A percentile compares a stretch with the other conserved stretches of the same genome.
These are phyloP conservation scores for Medicago truncatula DNA, from an alignment of 306 rosid genomes.

Conservation along the genomic window DNA sequence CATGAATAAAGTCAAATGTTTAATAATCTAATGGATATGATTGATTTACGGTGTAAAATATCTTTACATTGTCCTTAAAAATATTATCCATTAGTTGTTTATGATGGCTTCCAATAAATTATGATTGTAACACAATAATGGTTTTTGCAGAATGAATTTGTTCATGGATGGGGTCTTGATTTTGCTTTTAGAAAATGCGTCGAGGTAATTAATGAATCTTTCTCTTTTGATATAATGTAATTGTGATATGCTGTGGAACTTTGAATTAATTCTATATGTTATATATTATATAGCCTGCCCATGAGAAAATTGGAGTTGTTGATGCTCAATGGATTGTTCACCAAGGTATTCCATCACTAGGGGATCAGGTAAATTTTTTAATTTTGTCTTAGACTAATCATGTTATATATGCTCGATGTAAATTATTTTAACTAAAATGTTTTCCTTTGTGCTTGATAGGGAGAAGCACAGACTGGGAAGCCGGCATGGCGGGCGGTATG, in stretches of 20 bases:
- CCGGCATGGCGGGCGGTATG: constrained; percentile 92
- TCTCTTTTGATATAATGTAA: neutral
- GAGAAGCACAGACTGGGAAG: constrained; percentile 76
- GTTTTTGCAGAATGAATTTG: constrained; percentile 83
- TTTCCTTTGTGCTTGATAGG: constrained; percentile 52
- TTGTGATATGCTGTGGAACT: neutral
- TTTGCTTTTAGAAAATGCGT: constrained; percentile 95
- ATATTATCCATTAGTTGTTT: neutral
- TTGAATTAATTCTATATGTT: constrained; percentile 23
- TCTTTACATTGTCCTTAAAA: neutral
- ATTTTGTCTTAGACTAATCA: neutral
- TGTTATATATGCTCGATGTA: neutral
- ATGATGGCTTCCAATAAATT: neutral
- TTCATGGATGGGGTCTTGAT: constrained; percentile 99
- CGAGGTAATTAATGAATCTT: constrained; percentile 44
- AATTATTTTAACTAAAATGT: constrained; percentile 7
- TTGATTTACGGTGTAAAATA: neutral
- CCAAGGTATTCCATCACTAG: constrained; percentile 90
- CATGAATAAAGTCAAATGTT: neutral
- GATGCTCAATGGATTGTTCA: constrained; percentile 97
- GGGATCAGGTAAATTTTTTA: constrained; percentile 66
- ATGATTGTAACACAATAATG: constrained; percentile 5
- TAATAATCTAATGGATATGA: neutral
- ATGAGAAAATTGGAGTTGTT: constrained; percentile 96
- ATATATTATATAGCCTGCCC: constrained; percentile 79